Conservation (phyloP, 2,329 filamentous ascomycete genomes). For the Plectosphaerella plurivora region DNA sequence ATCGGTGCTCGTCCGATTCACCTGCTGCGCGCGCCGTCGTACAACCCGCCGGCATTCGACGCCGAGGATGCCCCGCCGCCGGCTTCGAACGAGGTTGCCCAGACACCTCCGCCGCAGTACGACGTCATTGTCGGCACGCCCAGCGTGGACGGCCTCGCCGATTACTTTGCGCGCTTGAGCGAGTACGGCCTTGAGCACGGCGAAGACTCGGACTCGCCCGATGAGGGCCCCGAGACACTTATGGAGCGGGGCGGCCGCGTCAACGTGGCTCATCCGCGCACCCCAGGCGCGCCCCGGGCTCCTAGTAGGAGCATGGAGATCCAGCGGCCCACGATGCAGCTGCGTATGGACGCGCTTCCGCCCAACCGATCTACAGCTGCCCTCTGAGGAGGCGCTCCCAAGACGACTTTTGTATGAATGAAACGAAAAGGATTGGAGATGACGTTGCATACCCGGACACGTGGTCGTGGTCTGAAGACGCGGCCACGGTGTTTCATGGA, state of each 20-base stretch:
- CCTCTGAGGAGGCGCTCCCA: no score
- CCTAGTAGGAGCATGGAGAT: constrained; percentile 56
- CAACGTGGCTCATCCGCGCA: constrained; percentile 53
- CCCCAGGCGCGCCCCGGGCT: constrained; percentile 46
- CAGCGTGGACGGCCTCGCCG: constrained; percentile 67
- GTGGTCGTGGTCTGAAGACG: no score
- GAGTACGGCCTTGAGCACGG: constrained; percentile 54
- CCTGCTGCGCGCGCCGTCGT: constrained; percentile 76
- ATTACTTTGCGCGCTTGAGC: constrained; percentile 81
- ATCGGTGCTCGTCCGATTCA: constrained; percentile 67
- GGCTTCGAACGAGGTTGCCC: constrained; percentile 19
- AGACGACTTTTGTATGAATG: no score
- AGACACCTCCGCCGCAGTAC: constrained; percentile 83
- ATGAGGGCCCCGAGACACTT: constrained; percentile 40
- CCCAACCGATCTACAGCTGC: no score
- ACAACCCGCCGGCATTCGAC: constrained; percentile 83
- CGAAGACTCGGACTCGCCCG: constrained; percentile 39
- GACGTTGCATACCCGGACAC: no score
- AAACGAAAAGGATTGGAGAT: no score
- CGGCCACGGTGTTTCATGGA: no score
- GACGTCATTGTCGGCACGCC: constrained; percentile 69
- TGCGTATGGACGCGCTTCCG: constrained; percentile 21
- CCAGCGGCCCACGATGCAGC: constrained; percentile 32
- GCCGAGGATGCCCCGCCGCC: constrained; percentile 68
- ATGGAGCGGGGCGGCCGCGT: constrained; percentile 49